Conservation (phyloP, 768 basidiomycete species). For the Naganishia antarctica region DNA sequence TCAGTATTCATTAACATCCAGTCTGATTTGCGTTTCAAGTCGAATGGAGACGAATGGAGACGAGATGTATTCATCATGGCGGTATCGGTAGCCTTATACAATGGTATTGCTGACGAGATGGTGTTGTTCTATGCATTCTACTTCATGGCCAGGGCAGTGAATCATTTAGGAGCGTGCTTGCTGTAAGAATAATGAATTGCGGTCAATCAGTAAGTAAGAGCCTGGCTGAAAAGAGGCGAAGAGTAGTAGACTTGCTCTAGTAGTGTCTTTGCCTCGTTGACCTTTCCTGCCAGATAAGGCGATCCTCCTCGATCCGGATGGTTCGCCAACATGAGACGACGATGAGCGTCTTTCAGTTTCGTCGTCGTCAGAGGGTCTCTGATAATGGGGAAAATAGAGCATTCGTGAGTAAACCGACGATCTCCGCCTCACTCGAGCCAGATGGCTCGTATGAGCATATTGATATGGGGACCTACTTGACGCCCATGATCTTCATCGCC, state of each 20-base stretch:
- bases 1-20: no score
- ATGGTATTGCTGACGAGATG: neutral
- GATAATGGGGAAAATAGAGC: constrained; percentile 8
- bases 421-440: no score
- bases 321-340: constrained; percentile 95
- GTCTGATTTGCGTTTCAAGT: no score
- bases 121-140: neutral
- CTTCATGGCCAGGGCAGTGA: no score
- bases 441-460: no score
- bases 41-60: neutral
- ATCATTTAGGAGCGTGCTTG: neutral
- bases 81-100: constrained; percentile 15
- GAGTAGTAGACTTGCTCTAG: constrained; percentile 57
- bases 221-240: neutral
- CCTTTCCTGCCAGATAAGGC: constrained; percentile 97
- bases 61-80: neutral
- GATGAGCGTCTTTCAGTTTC: constrained; percentile 87
- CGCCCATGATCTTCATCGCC: constrained; percentile 81
- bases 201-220: neutral
- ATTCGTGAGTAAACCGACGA: neutral
- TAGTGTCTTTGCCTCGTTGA: constrained; percentile 94
- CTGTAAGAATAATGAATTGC: neutral
- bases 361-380: constrained; percentile 78
- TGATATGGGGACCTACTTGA: constrained; percentile 63
- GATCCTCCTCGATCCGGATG: constrained; percentile 97